These are phyloP conservation scores for Gentiana straminea DNA, from an alignment of 257 asterid genomes.

Conservation along the genomic window DNA sequence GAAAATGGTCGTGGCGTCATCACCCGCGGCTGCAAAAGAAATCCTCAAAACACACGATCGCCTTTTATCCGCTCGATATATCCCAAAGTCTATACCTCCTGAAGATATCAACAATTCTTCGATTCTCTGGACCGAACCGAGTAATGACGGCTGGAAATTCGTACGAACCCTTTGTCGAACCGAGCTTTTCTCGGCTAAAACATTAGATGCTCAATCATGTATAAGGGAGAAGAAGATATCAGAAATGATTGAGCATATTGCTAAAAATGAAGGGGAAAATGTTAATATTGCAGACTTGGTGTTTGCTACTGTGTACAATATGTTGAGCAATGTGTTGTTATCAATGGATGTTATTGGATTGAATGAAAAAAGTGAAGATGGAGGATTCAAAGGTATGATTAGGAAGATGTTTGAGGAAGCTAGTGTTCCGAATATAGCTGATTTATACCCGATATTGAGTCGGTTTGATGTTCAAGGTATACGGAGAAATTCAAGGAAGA, in stretches of 20 bases:
- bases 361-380: conserved; percentile 16
- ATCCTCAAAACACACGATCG: neutral
- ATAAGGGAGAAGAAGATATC: conserved; percentile 19
- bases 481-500: conserved; percentile 6
- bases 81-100: conserved; percentile 16
- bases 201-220: neutral
- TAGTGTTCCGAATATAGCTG: conserved; percentile 23
- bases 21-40: conserved; percentile 28
- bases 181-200: conserved; percentile 9
- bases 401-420: conserved; percentile 11
- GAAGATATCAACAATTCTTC: conserved; percentile 20
- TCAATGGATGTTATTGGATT: conserved; percentile 18
- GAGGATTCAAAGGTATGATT: conserved; percentile 12
- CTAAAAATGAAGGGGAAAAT: conserved; percentile 16
- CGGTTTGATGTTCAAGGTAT: conserved; percentile 37
- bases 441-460: conserved; percentile 5
- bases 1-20: conserved; percentile 30
- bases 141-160: conserved; percentile 18
- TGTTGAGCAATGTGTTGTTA: conserved; percentile 22
- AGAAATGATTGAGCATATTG: conserved; percentile 27
- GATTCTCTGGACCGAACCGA: conserved; percentile 20
- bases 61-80: conserved; percentile 6
- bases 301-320: conserved; percentile 24
- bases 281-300: conserved; percentile 19
- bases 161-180: conserved; percentile 18